Evolutionary conservation across 2,329 filamentous ascomycete genomes (phyloP).

Genomic region (Colletotrichum sp.): DNA sequence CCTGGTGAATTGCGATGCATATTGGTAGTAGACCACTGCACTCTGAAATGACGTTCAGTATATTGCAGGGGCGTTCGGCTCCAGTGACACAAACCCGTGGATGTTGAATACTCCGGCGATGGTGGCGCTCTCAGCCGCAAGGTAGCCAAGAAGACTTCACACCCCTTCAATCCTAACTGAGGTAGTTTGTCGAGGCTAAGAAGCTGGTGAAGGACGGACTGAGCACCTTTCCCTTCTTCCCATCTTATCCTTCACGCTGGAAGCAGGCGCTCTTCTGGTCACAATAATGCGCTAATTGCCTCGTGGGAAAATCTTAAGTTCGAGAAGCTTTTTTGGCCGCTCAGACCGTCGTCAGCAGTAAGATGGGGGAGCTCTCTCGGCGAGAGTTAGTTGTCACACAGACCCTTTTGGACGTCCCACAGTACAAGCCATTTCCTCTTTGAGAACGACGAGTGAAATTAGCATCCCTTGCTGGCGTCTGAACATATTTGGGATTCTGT

Average conservation of each 20-base stretch:
- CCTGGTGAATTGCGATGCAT: neutral
- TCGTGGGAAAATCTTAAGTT: neutral
- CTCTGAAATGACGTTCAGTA: neutral
- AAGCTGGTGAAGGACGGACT: neutral
- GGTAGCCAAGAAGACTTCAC: neutral
- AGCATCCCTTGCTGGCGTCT: neutral
- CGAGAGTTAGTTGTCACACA: neutral
- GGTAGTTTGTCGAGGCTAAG: neutral
- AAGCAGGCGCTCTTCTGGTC: neutral
- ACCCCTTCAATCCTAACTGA: neutral
- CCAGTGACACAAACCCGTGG: neutral
- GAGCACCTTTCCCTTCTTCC: neutral
- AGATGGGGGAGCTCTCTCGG: neutral
- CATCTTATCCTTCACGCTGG: neutral
- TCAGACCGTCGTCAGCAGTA: neutral
- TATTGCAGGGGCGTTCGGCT: neutral
- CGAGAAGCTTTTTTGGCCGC: neutral
- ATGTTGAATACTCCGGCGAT: neutral
- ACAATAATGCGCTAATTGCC: neutral
- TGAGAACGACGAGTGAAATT: neutral
- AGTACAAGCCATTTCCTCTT: neutral
- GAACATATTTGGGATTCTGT: neutral
- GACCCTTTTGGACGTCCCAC: neutral
- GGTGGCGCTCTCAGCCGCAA: neutral
- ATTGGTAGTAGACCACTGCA: neutral